A percentile compares a stretch with the other conserved stretches of the same genome.
These are phyloP conservation scores for Cutaneotrichosporon dermatis DNA, from an alignment of 1,284 basidiomycete genomes.

Conservation along the genomic window DNA sequence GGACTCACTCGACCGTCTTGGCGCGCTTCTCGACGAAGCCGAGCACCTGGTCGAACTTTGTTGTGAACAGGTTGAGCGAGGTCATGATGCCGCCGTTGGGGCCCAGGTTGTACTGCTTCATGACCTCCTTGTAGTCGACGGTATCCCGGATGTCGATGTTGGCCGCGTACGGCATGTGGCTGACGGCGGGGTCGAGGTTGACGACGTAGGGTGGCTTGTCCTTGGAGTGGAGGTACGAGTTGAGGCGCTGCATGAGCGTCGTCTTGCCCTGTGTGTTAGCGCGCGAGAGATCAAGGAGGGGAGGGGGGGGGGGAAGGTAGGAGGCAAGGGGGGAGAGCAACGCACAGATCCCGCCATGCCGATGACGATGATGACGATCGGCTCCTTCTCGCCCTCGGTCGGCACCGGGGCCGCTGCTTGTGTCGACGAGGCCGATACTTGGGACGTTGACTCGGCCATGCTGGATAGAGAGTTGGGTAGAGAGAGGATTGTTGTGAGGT, in stretches of 20 bases:
- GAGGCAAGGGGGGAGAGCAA: background rate
- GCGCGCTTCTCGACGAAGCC: constrained; percentile 86
- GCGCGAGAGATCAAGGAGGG: background rate
- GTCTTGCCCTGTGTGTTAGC: constrained; percentile 72
- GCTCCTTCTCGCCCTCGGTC: constrained; percentile 53
- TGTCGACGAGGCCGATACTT: background rate
- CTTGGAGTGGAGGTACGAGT: constrained; percentile 70
- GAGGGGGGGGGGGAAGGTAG: background rate
- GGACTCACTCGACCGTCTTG: constrained; percentile 73
- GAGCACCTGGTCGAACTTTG: constrained; percentile 98
- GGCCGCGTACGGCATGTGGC: constrained; percentile 82
- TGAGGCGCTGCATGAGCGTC: constrained; percentile 90
- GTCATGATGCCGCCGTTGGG: constrained; percentile 98
- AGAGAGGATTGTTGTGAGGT: too few species aligned
- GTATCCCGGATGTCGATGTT: constrained; percentile 99
- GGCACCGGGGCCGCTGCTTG: background rate
- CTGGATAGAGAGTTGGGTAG: too few species aligned
- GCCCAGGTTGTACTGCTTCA: constrained; percentile 99
- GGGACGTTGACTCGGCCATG: background rate
- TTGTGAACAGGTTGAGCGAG: constrained; percentile 95
- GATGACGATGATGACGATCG: constrained; percentile 77
- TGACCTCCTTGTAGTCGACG: constrained; percentile 94
- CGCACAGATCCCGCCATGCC: constrained; percentile 50
- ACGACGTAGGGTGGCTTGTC: constrained; percentile 80
- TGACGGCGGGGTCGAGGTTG: constrained; percentile 95